Percentiles rank a stretch among this genome's conserved stretches.
These are phyloP conservation scores for Cyberlindnera mrakii DNA, from an alignment of 805 yeast species.

Conservation along the genomic window DNA sequence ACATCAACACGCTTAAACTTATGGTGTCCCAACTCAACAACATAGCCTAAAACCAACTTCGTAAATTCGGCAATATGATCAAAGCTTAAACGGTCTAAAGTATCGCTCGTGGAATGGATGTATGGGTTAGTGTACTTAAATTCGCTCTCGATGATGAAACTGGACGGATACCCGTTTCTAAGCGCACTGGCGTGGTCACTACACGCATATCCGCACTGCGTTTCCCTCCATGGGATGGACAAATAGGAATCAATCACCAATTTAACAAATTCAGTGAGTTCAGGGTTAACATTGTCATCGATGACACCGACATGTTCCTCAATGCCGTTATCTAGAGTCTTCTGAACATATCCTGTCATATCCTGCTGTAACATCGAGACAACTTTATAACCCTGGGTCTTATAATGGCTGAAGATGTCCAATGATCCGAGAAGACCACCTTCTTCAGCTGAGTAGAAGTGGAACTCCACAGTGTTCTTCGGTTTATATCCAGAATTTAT, in stretches of 20 bases:
- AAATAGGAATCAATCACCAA: conserved; percentile 57
- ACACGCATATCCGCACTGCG: conserved; percentile 87
- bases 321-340: conserved; percentile 34
- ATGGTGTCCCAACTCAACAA: conserved; percentile 57
- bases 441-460: conserved; percentile 94
- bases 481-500: conserved; percentile 42
- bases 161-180: conserved; percentile 77
- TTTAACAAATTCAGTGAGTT: conserved; percentile 36
- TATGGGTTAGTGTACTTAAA: conserved; percentile 57
- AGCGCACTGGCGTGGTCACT: conserved; percentile 88
- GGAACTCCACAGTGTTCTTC: conserved; percentile 79
- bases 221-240: conserved; percentile 62
- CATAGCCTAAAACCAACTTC: conserved; percentile 67
- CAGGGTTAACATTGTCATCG: conserved; percentile 20
- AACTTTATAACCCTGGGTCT: conserved; percentile 41
- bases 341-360: conserved; percentile 41
- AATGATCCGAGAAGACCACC: conserved; percentile 84
- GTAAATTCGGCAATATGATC: conserved; percentile 78
- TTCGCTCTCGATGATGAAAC: conserved; percentile 76
- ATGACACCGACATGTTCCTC: conserved; percentile 71
- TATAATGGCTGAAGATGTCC: conserved; percentile 61
- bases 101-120: conserved; percentile 76
- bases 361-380: conserved; percentile 90
- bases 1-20: conserved; percentile 12
- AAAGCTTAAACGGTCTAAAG: conserved; percentile 72